Percentiles rank a stretch among this genome's conserved stretches.
These are phyloP conservation scores for Candida broadrunensis DNA, from an alignment of 805 yeast species.

Conservation along the genomic window DNA sequence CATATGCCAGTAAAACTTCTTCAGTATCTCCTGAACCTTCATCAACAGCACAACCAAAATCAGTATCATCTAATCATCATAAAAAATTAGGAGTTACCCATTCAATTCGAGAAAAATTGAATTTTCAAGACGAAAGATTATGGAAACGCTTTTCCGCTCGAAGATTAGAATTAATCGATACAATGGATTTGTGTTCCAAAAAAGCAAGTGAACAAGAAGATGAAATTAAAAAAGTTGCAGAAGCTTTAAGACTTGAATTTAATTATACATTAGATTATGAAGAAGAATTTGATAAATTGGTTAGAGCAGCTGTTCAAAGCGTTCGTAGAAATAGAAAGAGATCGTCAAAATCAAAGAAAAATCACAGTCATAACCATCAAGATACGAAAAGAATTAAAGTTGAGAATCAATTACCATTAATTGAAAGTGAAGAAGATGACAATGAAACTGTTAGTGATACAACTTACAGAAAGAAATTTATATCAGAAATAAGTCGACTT, in stretches of 20 bases:
- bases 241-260: constrained; percentile 73
- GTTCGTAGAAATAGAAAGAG: constrained; percentile 85
- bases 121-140: constrained; percentile 73
- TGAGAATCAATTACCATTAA: constrained; percentile 3
- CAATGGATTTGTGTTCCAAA: constrained; percentile 55
- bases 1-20: background rate
- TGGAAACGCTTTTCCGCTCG: constrained; percentile 95
- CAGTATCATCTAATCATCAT: constrained; percentile 7
- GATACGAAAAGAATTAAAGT: constrained; percentile 3
- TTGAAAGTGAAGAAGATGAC: background rate
- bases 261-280: constrained; percentile 57
- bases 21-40: background rate
- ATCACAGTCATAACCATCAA: background rate
- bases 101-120: constrained; percentile 57
- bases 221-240: constrained; percentile 76
- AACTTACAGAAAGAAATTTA: constrained; percentile 12
- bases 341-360: constrained; percentile 31
- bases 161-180: constrained; percentile 83
- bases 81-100: constrained; percentile 54
- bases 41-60: background rate
- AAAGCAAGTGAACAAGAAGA: constrained; percentile 94
- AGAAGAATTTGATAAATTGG: constrained; percentile 82
- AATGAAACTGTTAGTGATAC: background rate
- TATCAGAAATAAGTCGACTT: constrained; percentile 34
- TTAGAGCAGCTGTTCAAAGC: constrained; percentile 90